Base-by-base conservation (phyloP, 208 protist species). In the Trypanosoma melophagium region DNA sequence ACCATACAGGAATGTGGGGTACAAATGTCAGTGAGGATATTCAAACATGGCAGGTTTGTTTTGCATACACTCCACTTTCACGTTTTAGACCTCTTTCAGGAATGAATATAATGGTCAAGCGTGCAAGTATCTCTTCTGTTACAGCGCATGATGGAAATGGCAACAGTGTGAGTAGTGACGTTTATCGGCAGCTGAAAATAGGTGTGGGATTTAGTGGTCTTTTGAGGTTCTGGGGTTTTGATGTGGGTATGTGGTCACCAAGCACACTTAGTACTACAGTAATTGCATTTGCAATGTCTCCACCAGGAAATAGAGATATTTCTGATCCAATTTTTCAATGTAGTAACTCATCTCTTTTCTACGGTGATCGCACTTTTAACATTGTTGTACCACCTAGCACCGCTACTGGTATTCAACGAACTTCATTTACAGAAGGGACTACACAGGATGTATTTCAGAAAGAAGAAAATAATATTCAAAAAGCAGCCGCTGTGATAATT, bases 1-100 rank as follows among this genome's bases (percentile, higher is more conserved):
- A 92, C 60, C 79, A 88, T 72, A 92, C 86, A 22, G 86, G 86
- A 3, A 77, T 88, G 70, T 92, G 82, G 80, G 81, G 82, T 17
- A 53, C 54, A 61, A 40, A 72, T 69, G 60, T 64, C 50, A 40
- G 71, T 44, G 75, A 75, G 53, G 66, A 69, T 53, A 0, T 60
- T 24, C 58, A 62, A 53, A 83, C 69, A 31, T 87, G 81, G 85
- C 71, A 80, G 22, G 69, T 92, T 35, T 92, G 86, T 69, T 72
- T 89, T 64, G 71, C 82, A 24, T 83, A 87, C 66, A 77, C 69
- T 12, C 50, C 76, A 8, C 56, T 84, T 19, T 79, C 63, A 40
- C 31, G 50, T 25, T 92, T 85, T 69, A 41, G 82, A 0, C 72
- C 76, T 14, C 54, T 92, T 44, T 60, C 68, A 14, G 19, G 68